These are phyloP conservation scores for Elaeis guineensis DNA, from an alignment of 176 grass and related monocot species.

Conservation along the genomic window DNA sequence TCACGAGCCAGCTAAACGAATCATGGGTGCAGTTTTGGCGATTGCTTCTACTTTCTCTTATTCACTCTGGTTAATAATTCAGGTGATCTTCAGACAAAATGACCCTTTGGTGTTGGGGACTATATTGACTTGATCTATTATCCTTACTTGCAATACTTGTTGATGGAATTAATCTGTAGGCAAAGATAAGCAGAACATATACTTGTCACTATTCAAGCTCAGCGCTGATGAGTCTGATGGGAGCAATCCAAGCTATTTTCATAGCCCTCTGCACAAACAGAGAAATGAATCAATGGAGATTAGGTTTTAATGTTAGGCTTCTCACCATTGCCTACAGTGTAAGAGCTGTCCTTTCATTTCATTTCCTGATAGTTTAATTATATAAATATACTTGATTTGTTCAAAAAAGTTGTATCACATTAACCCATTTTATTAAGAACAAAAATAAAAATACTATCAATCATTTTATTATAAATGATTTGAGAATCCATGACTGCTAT, in stretches of 20 bases:
- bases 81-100: constrained; percentile 10
- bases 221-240: constrained; percentile 39
- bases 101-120: no score
- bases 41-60: constrained; percentile 42
- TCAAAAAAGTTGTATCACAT: no score
- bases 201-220: constrained; percentile 30
- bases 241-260: constrained; percentile 23
- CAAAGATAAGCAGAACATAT: constrained; percentile 27
- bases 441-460: no score
- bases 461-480: no score
- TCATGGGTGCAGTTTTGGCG: constrained; percentile 38
- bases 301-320: constrained; percentile 33
- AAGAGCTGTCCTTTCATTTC: background rate
- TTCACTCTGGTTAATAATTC: constrained; percentile 38
- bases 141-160: no score
- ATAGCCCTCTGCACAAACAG: constrained; percentile 16
- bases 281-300: constrained; percentile 23
- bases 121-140: background rate
- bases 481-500: no score
- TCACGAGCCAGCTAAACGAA: constrained; percentile 5
- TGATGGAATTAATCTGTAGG: constrained; percentile 6
- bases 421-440: no score
- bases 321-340: constrained; percentile 31
- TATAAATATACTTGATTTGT: no score
- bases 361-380: no score